Evolutionary conservation across 192 early-diverging fungal genomes (phyloP), one percentile per base, ranked within the genome.

Genomic region (Pilobolus umbonatus): DNA sequence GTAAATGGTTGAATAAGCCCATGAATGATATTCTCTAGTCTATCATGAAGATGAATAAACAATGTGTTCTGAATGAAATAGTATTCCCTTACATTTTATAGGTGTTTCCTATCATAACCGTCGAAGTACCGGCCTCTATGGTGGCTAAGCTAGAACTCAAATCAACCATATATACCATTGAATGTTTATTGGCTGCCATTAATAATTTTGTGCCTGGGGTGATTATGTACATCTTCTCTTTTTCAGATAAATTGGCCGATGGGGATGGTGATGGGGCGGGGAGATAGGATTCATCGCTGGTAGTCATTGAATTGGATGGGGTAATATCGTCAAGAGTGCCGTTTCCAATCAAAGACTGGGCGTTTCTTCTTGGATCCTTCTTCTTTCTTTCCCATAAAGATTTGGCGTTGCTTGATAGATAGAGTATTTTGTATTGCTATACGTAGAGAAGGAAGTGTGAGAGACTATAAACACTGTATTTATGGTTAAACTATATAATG

Each of bases 81-180:
- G 17, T 8, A 29, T 4, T 12, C 26, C 49, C 67, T 57, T 73
- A 83, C 81, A 67, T 64, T 39, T 77, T 68, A 55, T 75, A 73
- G 19, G 75, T 75, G 49, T 78, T 71, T 12, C 71, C 73, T 47
- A 83, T 78, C 36, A 83, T 62, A 17, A 78, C 65, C 15, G 64
- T 39, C 26, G 53, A 65, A 11, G 68, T 60, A 8, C 44, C 56
- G 11, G 64, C 62, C 35, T 83, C 79, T 5, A 80, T 75, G 3
- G 81, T 81, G 14, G 83, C 75, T 65, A 91, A 79, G 45, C 82
- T 85, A 0, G 87, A 81, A 10, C 74, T 81, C 22, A 85, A 70
- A 64, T 91, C 89, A 36, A 91, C 69, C 46, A 89, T 67, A 58
- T 89, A 82, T 2, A 85, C 82, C 24, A 87, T 69, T 0, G 81